Base-by-base conservation (phyloP, 768 basidiomycete genomes). In the Mycena rebaudengoi region DNA sequence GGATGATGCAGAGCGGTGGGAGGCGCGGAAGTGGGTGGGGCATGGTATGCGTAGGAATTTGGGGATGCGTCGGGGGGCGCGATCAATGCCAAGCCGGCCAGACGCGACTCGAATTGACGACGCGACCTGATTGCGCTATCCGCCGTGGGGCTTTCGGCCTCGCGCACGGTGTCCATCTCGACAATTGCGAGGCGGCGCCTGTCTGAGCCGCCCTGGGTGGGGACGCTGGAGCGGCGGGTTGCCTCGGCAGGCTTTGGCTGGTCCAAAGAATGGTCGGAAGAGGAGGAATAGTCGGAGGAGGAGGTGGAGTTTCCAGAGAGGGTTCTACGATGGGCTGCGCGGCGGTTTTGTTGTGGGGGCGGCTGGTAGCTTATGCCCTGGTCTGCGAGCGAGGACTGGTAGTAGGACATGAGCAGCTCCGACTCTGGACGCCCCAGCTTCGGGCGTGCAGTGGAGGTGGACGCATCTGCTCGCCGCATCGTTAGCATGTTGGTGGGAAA, bases 31-130 rank as follows among this genome's bases (percentile, higher is more conserved):
- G 81, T 73, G 14, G 86, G 86, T 57, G 86, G 84, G 5, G 84
- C 80, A 45, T 88, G 78, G 55, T 84, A 82, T 28, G 85, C 79
- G 69, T 88, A 86, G 14, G 82, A 75, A 45, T 73, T 78, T 16
- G 83, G 82, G 10, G 86, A 82, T 66, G 87, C 88, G 74, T 91
- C 91, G 37, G 90, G 89, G 50, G 90, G 91, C 54, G 89, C 88
- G 62, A 92, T 87, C 65, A 92, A 80, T 53, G 90, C 87, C 25
- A 92, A 80, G 54, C 86, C 85, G 11, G 78, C 74, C 12, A 85
- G 69, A 66, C 76, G 77, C 35, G 79, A 76, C 56, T 79, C 74
- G 54, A 80, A 68, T 18, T 80, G 78, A 21, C 82, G 78, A 57
- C 79, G 77, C 37, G 83, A 75, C 44, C 76, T 79, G 58, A 81